Evolutionary conservation across 768 basidiomycete genomes (phyloP).

Genomic region (Calocybe indica): DNA sequence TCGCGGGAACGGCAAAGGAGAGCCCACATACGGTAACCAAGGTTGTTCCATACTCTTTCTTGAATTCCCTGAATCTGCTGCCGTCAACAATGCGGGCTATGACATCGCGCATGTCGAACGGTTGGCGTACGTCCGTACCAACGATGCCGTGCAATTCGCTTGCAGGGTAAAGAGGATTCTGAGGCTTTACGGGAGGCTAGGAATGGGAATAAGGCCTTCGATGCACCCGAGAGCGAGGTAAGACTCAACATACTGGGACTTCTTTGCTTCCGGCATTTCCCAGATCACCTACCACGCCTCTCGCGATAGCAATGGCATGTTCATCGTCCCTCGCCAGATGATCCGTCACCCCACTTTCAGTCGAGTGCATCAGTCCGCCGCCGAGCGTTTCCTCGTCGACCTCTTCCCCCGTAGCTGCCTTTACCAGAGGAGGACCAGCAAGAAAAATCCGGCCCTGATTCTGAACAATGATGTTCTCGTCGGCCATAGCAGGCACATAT

Average conservation of each 20-base stretch:
- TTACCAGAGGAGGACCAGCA: slow-evolving; percentile 91
- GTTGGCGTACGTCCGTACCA: slow-evolving; percentile 81
- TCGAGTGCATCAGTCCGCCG: slow-evolving; percentile 87
- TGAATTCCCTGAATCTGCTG: slow-evolving; percentile 90
- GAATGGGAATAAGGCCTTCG: slow-evolving; percentile 1
- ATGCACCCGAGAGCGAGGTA: neutral
- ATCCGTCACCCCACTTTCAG: slow-evolving; percentile 87
- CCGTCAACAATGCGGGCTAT: slow-evolving; percentile 91
- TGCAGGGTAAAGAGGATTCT: slow-evolving; percentile 73
- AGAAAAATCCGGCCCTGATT: slow-evolving; percentile 93
- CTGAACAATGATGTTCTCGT: slow-evolving; percentile 86
- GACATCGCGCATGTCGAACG: slow-evolving; percentile 92
- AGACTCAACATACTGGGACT: slow-evolving; percentile 35
- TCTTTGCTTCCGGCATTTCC: slow-evolving; percentile 53
- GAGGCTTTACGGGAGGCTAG: slow-evolving; percentile 55
- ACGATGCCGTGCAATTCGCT: slow-evolving; percentile 88
- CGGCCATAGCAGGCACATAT: slow-evolving; percentile 95
- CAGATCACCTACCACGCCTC: slow-evolving; percentile 72
- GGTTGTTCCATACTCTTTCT: slow-evolving; percentile 90
- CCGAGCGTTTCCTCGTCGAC: slow-evolving; percentile 92
- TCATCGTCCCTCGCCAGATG: slow-evolving; percentile 83
- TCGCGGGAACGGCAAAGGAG: neutral
- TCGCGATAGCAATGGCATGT: slow-evolving; percentile 75
- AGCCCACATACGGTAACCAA: slow-evolving; percentile 67
- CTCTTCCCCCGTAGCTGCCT: slow-evolving; percentile 89